These are phyloP conservation scores for Kluyveromyces nonfermentans DNA, from an alignment of 805 yeast genomes.

Conservation along the genomic window DNA sequence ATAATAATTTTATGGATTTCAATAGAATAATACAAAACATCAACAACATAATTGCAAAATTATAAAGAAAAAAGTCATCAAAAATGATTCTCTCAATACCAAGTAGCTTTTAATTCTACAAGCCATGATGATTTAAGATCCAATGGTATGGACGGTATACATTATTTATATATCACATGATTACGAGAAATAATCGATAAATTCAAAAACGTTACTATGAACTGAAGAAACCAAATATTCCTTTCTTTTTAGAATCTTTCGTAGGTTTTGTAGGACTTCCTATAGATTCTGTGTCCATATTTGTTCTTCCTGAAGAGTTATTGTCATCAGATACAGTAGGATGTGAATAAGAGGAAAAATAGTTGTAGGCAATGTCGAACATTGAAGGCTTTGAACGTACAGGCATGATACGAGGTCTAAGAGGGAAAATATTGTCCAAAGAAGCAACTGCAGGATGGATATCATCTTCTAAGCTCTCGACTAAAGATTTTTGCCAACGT, in stretches of 20 bases:
- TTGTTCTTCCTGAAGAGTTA: slow-evolving; percentile 29
- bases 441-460: slow-evolving; percentile 16
- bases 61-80: not conserved
- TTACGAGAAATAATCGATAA: no score
- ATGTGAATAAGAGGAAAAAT: slow-evolving; percentile 45
- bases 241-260: slow-evolving; percentile 35
- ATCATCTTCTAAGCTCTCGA: slow-evolving; percentile 30
- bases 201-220: slow-evolving; percentile 18
- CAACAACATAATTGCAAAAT: not conserved
- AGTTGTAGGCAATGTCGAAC: slow-evolving; percentile 85
- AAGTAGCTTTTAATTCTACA: no score
- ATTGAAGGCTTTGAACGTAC: slow-evolving; percentile 79
- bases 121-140: no score
- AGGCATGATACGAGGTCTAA: slow-evolving; percentile 41
- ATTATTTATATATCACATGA: not conserved
- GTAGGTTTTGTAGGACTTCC: slow-evolving; percentile 6
- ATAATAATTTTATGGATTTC: not conserved
- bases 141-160: no score
- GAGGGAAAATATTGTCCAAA: slow-evolving; percentile 21
- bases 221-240: slow-evolving; percentile 70
- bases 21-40: not conserved
- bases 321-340: no score
- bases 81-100: no score
- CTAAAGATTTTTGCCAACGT: slow-evolving; percentile 23
- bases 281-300: slow-evolving; percentile 9